Conservation (phyloP, 371 early-diverging fungal species). For the Smittium culicis region DNA sequence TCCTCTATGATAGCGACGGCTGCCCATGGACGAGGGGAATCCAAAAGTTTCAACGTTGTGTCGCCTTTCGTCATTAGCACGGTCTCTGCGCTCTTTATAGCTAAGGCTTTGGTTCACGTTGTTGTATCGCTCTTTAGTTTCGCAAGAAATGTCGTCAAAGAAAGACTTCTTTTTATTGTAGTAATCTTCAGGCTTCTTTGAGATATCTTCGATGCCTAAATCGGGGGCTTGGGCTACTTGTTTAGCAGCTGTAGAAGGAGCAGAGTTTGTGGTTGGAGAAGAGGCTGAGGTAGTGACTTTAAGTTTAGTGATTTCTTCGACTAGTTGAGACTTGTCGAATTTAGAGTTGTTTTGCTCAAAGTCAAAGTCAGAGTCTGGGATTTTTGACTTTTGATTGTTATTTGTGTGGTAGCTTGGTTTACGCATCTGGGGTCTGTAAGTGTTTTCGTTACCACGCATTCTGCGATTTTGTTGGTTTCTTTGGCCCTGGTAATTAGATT, state of each 20-base stretch:
- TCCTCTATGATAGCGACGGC: conserved; percentile 29
- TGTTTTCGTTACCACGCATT: conserved; percentile 25
- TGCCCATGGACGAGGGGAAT: conserved; percentile 45
- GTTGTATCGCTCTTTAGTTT: conserved; percentile 71
- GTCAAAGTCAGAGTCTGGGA: conserved; percentile 84
- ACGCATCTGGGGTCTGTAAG: conserved; percentile 34
- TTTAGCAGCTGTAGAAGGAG: conserved; percentile 8
- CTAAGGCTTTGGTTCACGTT: conserved; percentile 36
- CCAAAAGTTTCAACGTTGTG: conserved; percentile 93
- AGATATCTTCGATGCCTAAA: conserved; percentile 10
- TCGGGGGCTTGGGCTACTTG: not conserved
- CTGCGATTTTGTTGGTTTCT: conserved; percentile 25
- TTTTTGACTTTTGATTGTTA: conserved; percentile 33
- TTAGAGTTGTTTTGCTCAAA: conserved; percentile 88
- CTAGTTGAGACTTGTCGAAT: conserved; percentile 68
- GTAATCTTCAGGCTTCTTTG: conserved; percentile 38
- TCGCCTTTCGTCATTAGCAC: conserved; percentile 70
- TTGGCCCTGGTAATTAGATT: conserved; percentile 20
- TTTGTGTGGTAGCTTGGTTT: conserved; percentile 33
- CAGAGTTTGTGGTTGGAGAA: not conserved
- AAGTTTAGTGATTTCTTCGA: conserved; percentile 42
- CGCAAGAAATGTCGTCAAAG: conserved; percentile 96
- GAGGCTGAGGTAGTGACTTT: conserved; percentile 15
- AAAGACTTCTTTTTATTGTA: conserved; percentile 70
- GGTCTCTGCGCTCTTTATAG: conserved; percentile 51